A percentile compares a stretch with the other conserved stretches of the same genome.
phyloP scores from a whole-genome alignment of 192 early-diverging fungal genomes.

The Coemansia sp. region DNA sequence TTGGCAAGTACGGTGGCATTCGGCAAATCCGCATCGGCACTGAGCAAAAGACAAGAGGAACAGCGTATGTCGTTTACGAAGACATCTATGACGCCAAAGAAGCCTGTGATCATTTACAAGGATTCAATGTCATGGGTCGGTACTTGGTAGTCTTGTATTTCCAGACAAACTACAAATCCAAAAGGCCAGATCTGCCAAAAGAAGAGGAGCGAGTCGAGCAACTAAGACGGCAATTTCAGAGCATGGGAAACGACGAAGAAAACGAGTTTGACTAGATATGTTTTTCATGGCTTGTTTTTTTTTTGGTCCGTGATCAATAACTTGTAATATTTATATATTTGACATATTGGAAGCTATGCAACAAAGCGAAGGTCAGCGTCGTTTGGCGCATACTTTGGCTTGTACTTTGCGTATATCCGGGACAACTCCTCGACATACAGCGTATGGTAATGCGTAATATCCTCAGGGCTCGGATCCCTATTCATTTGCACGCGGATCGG shows the following conservation, averaged over 20 bases:
- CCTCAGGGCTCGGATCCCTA: constrained; percentile 28
- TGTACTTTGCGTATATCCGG: constrained; percentile 48
- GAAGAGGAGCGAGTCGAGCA: constrained; percentile 76
- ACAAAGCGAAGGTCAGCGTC: constrained; percentile 41
- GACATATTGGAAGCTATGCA: constrained; percentile 14
- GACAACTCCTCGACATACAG: constrained; percentile 49
- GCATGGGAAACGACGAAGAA: constrained; percentile 40
- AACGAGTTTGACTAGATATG: constrained; percentile 22
- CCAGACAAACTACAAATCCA: constrained; percentile 78
- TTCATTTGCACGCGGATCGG: constrained; percentile 41
- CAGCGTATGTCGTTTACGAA: constrained; percentile 97
- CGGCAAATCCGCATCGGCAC: constrained; percentile 90
- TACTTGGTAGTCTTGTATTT: constrained; percentile 96
- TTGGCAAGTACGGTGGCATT: constrained; percentile 95
- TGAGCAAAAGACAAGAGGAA: constrained; percentile 86
- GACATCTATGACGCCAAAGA: constrained; percentile 98
- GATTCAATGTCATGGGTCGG: constrained; percentile 95
- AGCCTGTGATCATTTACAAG: constrained; percentile 93
- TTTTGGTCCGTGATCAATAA: background rate
- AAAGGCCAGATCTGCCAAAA: constrained; percentile 79
- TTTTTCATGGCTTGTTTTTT: constrained; percentile 5
- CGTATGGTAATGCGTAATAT: constrained; percentile 38
- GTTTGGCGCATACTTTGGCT: constrained; percentile 44
- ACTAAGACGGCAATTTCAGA: constrained; percentile 60
- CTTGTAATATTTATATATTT: background rate